Evolutionary conservation across 1,139 yeast genomes (phyloP).

Genomic region (Geotrichum klebahnii): DNA sequence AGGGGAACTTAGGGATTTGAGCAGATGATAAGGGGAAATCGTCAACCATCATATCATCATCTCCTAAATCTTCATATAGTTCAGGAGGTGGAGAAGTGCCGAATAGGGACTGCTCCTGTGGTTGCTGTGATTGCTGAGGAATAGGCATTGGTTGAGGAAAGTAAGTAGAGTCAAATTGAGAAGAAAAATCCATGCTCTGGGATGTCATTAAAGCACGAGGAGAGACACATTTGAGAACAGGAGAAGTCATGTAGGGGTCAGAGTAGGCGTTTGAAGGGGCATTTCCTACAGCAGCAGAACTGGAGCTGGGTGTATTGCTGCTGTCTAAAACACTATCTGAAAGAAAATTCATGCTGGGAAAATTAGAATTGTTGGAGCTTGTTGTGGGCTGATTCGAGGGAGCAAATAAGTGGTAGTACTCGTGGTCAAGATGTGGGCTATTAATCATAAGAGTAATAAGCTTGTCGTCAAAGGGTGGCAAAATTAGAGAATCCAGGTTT

Average conservation of each 20-base stretch:
- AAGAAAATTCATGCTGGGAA: background rate
- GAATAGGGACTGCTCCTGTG: background rate
- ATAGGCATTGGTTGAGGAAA: background rate
- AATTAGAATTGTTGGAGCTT: background rate
- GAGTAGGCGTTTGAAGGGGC: background rate
- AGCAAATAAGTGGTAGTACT: background rate
- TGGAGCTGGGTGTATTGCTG: background rate
- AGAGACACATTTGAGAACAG: background rate
- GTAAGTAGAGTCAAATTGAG: background rate
- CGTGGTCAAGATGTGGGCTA: background rate
- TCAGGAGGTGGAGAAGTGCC: background rate
- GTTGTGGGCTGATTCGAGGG: background rate
- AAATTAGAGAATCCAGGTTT: background rate
- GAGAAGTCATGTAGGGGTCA: background rate
- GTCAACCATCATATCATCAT: constrained; percentile 1
- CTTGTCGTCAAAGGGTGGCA: constrained; percentile 1
- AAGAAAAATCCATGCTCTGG: background rate
- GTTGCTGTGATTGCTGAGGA: background rate
- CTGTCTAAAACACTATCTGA: background rate
- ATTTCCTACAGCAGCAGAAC: background rate
- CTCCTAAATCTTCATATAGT: background rate
- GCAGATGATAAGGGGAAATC: background rate
- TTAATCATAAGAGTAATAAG: constrained; percentile 1
- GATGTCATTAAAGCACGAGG: background rate
- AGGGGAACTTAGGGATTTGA: background rate